Conservation (phyloP, 2,329 filamentous ascomycete genomes). For the Penicillium psychrosexuale region DNA sequence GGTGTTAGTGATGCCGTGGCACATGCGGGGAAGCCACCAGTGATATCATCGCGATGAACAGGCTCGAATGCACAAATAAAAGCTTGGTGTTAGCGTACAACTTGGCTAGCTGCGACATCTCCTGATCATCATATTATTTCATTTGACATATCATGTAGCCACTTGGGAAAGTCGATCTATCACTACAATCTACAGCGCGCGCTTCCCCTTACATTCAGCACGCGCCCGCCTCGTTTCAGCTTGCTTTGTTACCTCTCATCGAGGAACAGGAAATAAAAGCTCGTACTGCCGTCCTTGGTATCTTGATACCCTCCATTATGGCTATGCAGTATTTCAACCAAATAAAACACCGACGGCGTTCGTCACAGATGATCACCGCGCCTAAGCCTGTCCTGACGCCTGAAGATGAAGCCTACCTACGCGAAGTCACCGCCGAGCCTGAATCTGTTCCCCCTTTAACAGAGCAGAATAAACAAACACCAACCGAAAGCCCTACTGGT, state of each 20-base stretch:
- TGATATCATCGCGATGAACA: slow-evolving; percentile 21
- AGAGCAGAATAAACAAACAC: slow-evolving; percentile 2
- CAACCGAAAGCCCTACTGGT: neutral
- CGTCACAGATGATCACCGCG: slow-evolving; percentile 30
- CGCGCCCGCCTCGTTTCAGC: slow-evolving; percentile 15
- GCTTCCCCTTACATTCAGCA: slow-evolving; percentile 14
- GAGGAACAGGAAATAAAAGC: neutral
- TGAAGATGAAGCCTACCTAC: slow-evolving; percentile 60
- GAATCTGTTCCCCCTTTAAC: slow-evolving; percentile 19
- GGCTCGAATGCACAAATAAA: neutral
- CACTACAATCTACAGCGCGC: slow-evolving; percentile 5
- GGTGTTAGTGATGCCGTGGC: neutral
- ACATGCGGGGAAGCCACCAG: slow-evolving; percentile 17
- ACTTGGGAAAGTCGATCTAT: slow-evolving; percentile 15
- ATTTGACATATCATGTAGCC: neutral
- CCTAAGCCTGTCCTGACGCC: slow-evolving; percentile 53
- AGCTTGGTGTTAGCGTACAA: neutral
- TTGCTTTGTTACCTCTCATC: neutral
- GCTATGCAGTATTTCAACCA: slow-evolving; percentile 45
- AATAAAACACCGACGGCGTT: slow-evolving; percentile 39
- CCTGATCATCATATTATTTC: neutral
- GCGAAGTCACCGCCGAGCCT: slow-evolving; percentile 48
- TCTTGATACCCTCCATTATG: slow-evolving; percentile 4
- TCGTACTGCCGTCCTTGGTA: neutral
- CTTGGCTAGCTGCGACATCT: neutral